These are phyloP conservation scores for Melastoma malabathricum DNA, from an alignment of 345 rosid genomes.

Conservation along the genomic window DNA sequence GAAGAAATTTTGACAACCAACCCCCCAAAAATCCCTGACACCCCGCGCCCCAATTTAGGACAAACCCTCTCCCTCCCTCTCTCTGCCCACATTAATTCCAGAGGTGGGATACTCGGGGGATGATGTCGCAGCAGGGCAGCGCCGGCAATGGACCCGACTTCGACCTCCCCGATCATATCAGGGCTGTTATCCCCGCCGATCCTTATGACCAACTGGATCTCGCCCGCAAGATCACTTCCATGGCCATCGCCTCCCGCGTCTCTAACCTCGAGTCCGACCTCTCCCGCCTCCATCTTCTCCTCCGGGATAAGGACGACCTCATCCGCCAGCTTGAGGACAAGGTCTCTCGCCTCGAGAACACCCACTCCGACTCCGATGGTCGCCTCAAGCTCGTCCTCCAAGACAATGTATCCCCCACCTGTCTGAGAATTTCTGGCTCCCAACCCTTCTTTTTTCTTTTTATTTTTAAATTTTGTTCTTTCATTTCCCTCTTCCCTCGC, in stretches of 20 bases:
- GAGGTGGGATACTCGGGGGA: not conserved
- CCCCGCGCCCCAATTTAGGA: not conserved
- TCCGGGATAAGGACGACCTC: constrained; percentile 52
- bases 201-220: constrained; percentile 92
- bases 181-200: constrained; percentile 72
- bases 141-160: constrained; percentile 30
- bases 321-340: constrained; percentile 48
- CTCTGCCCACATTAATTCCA: not conserved
- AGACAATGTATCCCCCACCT: constrained; percentile 41
- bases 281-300: constrained; percentile 32
- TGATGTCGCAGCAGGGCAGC: constrained; percentile 17
- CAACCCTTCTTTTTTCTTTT: not conserved
- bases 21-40: too few species aligned
- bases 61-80: not conserved
- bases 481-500: too few species aligned
- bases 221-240: constrained; percentile 89
- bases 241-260: constrained; percentile 91
- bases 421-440: not conserved
- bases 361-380: constrained; percentile 43
- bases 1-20: too few species aligned
- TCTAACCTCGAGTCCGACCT: constrained; percentile 64
- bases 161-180: constrained; percentile 53
- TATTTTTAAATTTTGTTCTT: too few species aligned
- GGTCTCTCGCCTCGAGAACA: constrained; percentile 33
- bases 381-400: constrained; percentile 36